Percentiles rank a stretch among this genome's conserved stretches.
These are phyloP conservation scores for Aspergillus fumigatiaffinis DNA, from an alignment of 2,329 filamentous ascomycete species.

Conservation along the genomic window DNA sequence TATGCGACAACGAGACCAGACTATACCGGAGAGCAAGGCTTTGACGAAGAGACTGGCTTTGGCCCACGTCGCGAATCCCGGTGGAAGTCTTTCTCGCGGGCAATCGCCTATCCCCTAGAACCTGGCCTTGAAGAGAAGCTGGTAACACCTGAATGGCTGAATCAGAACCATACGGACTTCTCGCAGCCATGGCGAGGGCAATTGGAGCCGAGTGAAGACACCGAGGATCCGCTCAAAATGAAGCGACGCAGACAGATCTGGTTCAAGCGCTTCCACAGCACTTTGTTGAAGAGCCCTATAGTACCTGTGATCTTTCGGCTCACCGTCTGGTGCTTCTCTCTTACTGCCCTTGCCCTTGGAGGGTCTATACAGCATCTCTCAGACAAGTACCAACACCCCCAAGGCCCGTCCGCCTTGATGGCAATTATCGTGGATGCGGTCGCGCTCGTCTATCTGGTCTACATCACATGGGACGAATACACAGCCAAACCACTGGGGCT, in stretches of 20 bases:
- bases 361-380: conserved; percentile 67
- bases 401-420: conserved; percentile 76
- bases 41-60: conserved; percentile 4
- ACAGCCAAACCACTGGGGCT: conserved; percentile 88
- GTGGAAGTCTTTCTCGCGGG: conserved; percentile 44
- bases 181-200: conserved; percentile 51
- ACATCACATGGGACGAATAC: conserved; percentile 96
- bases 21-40: conserved; percentile 5
- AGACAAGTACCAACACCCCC: conserved; percentile 44
- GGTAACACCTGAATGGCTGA: conserved; percentile 45
- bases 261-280: conserved; percentile 61
- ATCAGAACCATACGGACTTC: conserved; percentile 43
- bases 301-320: conserved; percentile 81
- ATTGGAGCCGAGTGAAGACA: conserved; percentile 46
- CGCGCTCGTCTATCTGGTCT: conserved; percentile 83
- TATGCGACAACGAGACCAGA: conserved; percentile 25
- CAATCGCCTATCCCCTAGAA: conserved; percentile 41
- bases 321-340: conserved; percentile 76
- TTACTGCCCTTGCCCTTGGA: conserved; percentile 74
- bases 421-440: conserved; percentile 85
- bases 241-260: conserved; percentile 51
- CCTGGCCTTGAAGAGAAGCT: conserved; percentile 35
- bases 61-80: conserved; percentile 38
- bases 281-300: conserved; percentile 74
- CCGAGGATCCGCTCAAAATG: conserved; percentile 47